A percentile compares a stretch with the other conserved stretches of the same genome.
phyloP scores from a whole-genome alignment of 352 stramenopile species.

The Phytophthora kernoviae region DNA sequence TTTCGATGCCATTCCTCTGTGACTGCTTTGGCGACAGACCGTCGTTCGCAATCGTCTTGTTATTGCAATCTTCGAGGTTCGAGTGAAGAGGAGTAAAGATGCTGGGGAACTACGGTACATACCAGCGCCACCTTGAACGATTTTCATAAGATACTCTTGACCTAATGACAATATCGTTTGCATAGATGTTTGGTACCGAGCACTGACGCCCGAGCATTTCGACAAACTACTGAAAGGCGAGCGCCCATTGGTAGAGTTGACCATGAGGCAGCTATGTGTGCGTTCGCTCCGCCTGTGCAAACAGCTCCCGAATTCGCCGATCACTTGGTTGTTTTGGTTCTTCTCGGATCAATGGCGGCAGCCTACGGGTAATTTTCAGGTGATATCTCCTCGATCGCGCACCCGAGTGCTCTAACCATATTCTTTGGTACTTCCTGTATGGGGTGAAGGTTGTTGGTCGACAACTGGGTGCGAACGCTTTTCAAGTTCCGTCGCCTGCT shows the following conservation, averaged over 20 bases:
- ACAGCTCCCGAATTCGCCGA: conserved; percentile 80
- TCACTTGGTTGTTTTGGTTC: conserved; percentile 84
- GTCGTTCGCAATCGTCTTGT: conserved; percentile 1
- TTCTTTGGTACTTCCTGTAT: background rate
- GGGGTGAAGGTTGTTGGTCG: conserved; percentile 61
- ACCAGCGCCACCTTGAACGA: background rate
- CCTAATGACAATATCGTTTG: background rate
- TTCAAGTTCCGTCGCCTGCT: conserved; percentile 62
- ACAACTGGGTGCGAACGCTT: conserved; percentile 72
- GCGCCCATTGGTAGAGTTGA: conserved; percentile 57
- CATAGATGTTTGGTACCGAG: conserved; percentile 73
- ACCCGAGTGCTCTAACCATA: background rate
- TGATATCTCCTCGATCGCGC: too few relatives aligned
- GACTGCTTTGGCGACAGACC: background rate
- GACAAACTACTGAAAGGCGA: conserved; percentile 70
- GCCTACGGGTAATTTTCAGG: conserved; percentile 61
- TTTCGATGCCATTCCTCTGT: background rate
- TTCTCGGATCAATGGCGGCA: conserved; percentile 65
- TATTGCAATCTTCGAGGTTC: background rate
- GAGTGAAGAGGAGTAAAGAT: conserved; percentile 11
- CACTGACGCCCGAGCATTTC: conserved; percentile 74
- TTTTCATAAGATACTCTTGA: background rate
- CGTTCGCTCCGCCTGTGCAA: conserved; percentile 75
- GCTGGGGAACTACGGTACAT: conserved; percentile 30
- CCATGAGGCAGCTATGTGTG: conserved; percentile 72